Base-by-base conservation (phyloP, 257 asterid genomes). In the Solanum bulbocastanum region DNA sequence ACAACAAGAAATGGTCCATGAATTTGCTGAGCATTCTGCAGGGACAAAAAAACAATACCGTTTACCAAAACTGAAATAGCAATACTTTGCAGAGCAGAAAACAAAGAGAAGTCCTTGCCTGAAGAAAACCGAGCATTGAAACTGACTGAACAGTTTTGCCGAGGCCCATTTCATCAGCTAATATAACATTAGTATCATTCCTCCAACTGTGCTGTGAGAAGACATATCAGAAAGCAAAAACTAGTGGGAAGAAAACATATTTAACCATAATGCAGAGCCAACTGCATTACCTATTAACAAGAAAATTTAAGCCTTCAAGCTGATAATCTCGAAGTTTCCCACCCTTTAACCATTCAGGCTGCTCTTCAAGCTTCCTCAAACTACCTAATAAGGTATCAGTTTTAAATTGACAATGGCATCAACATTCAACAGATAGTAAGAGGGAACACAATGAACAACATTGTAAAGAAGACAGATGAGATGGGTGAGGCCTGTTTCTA, bases 161-260 rank as follows among this genome's bases (percentile, higher is more conserved):
- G 83, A 97, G 98, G 87, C 99, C 99, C 99, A 96, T 97, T 92
- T 97, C 99, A 93, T 97, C 99, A 87, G 98, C 99, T 91, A 97
- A 91, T 89, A 97, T 97, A 35, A 97, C 99, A 93, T 96, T 97
- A 39, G 99, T 96, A 87, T 97, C 99, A 90, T 97, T 97, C 93
- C 96, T 95, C 99, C 99, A 97, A 94, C 99, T 97, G 94, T 81
- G 89, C 93, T 92, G 93, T 89, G 88, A 91, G 91, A 92, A 90
- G 89, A 86, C 91, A 92, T 93, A 91, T 94, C 93, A 92, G 93
- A 75, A 74, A 75, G 86, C 25, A 65, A 69, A 90, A 88, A 66
- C 40, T 84, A 89, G 75, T 44, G 32, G 84, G 87, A 32, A 42
- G 84, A 78, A 30, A 88, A 83, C 71, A 74, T 81, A 33, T 88